A percentile compares a stretch with the other conserved stretches of the same genome.
phyloP scores from a whole-genome alignment of 2,329 filamentous ascomycete species.

The Exophiala mesophila region DNA sequence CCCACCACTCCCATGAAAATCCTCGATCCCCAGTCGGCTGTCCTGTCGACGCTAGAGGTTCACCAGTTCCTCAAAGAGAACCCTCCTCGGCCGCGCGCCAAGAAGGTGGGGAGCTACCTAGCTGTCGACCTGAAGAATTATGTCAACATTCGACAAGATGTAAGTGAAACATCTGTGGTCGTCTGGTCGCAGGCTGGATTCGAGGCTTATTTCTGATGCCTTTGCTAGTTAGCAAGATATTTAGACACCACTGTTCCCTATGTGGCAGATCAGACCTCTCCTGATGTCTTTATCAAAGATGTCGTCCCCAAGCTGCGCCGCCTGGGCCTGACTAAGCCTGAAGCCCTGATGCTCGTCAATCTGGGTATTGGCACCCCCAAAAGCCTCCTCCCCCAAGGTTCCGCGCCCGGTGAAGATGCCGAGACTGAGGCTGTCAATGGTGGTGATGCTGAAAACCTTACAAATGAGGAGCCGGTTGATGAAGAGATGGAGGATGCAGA shows the following conservation, averaged over 20 bases:
- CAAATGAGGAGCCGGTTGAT: conserved; percentile 13
- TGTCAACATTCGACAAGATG: conserved; percentile 44
- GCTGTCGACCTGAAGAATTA: conserved; percentile 41
- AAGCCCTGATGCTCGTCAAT: conserved; percentile 44
- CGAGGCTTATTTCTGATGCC: conserved; percentile 5
- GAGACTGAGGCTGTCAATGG: not conserved
- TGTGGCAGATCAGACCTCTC: conserved; percentile 27
- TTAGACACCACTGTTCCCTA: conserved; percentile 17
- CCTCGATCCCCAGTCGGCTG: conserved; percentile 42
- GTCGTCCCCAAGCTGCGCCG: conserved; percentile 36
- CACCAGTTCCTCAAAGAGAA: conserved; percentile 38
- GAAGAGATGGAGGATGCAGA: conserved; percentile 14
- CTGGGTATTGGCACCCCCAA: conserved; percentile 36
- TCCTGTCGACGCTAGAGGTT: conserved; percentile 42
- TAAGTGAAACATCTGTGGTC: conserved; percentile 22
- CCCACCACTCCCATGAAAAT: conserved; percentile 25
- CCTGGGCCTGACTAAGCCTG: conserved; percentile 42
- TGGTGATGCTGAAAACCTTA: conserved; percentile 5
- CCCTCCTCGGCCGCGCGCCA: conserved; percentile 32
- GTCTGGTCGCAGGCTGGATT: no score
- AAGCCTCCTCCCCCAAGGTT: conserved; percentile 5
- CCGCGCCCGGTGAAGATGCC: not conserved
- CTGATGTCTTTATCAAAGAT: conserved; percentile 36
- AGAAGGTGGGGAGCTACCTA: conserved; percentile 27
- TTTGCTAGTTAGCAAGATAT: conserved; percentile 15